Base-by-base conservation (phyloP, 768 basidiomycete genomes). In the Rhodotorula graminis region DNA sequence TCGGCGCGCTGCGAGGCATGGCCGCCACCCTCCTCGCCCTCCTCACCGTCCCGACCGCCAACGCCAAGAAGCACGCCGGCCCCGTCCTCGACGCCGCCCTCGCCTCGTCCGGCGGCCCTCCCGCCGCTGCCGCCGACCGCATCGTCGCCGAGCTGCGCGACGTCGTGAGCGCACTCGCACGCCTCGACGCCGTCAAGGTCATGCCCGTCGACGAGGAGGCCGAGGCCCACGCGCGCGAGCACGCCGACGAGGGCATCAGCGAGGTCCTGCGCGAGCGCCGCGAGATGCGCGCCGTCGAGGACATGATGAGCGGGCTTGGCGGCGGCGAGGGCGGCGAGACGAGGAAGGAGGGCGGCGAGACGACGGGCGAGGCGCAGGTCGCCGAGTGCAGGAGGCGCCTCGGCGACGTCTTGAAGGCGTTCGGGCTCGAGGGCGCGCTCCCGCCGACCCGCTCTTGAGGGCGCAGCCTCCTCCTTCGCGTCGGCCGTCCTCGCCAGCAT, bases 1-100 rank as follows among this genome's bases (percentile, higher is more conserved):
- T 97, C 3, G 95, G 95, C 7, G 79, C 84, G 52, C 83, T 95
- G 27, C 87, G 93, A 33, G 96, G 94, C 0, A 81, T 84, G 37
- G 84, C 87, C 0, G 85, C 88, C 15, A 89, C 87, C 0, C 79
- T 88, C 71, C 81, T 92, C 61, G 77, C 82, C 40, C 82, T 84
- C 29, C 61, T 83, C 46, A 72, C 76, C 57, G 69, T 75, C 49
- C 31, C 72, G 25, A 33, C 61, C 42, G 74, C 65, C 10, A 68
- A 19, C 65, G 62, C 52, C 56, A 61, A 25, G 14, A 76, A 29
- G 64, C 75, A 16, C 58, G 82, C n/a, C 69, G 85, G 61, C 21
- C 33, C 42, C 9, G 15, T 64, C 55, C 23, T 52, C 46, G 57
- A n/a, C 44, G 37, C 27, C 29, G 44, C 33, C 29, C 50, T 70